Evolutionary conservation across 495 filamentous ascomycete genomes (phyloP).

Genomic region (Hyaloscypha hepaticicola): DNA sequence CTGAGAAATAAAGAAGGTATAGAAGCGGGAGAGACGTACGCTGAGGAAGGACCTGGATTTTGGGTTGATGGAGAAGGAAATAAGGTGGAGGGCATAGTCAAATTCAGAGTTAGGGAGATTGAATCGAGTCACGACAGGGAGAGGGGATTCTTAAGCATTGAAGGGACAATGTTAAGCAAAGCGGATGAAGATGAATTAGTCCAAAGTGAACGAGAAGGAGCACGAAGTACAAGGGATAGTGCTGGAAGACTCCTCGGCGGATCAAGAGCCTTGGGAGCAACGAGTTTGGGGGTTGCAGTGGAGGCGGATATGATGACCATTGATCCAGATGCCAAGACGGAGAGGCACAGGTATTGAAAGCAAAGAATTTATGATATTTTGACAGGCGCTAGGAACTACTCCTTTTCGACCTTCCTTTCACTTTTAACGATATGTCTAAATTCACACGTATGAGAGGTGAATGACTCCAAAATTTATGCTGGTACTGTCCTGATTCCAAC

Average conservation of each 20-base stretch:
- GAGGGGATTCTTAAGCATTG: constrained; percentile 63
- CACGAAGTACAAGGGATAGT: constrained; percentile 26
- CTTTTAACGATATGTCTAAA: neutral
- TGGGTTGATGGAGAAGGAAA: constrained; percentile 58
- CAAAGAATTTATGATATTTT: neutral
- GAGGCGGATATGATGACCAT: constrained; percentile 23
- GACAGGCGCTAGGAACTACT: neutral
- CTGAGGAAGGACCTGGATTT: constrained; percentile 36
- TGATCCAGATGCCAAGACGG: constrained; percentile 11
- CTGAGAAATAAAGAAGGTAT: constrained; percentile 19
- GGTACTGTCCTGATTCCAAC: neutral
- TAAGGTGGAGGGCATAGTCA: constrained; percentile 57
- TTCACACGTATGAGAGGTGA: neutral
- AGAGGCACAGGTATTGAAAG: constrained; percentile 22
- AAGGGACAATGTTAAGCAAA: constrained; percentile 61
- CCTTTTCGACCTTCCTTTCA: neutral
- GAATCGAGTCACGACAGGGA: constrained; percentile 60
- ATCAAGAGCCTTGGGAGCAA: constrained; percentile 27
- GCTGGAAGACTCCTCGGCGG: constrained; percentile 27
- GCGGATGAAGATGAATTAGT: constrained; percentile 30
- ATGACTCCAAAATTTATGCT: neutral
- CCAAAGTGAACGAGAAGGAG: constrained; percentile 25
- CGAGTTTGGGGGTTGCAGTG: constrained; percentile 26
- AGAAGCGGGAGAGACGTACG: constrained; percentile 27
- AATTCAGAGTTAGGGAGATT: constrained; percentile 63